Base-by-base conservation (phyloP, 2,329 filamentous ascomycete species). In the Didymella arachidicola region DNA sequence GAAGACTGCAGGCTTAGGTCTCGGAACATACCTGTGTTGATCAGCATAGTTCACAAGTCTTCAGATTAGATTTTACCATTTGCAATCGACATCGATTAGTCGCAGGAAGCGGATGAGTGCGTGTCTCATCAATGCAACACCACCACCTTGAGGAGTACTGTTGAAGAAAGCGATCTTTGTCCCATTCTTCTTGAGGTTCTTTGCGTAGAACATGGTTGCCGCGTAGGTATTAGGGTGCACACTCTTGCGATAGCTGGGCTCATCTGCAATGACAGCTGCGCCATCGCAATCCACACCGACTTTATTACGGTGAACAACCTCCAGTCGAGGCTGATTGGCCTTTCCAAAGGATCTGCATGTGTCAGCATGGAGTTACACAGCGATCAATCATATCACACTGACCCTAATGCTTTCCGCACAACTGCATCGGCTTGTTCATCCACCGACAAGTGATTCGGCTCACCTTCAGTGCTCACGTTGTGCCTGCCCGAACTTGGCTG, bases 361-460 rank as follows among this genome's bases (percentile, higher is more conserved):
- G 51, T 47, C 49, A 39, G 56, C 41, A 14, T 41, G 22, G 18
- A 26, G 22, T 22, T 26, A 14, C 19, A 4, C 11, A 25, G 22
- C 3, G 48, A n/a, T 45, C 44, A 46, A 30, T 49, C 30, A 32
- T 22, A 47, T 10, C 12, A 25, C 19, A 78, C 84, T 76, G 77
- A 90, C 88, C 88, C 85, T 61, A 93, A 83, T 73, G 89, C 92
- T 79, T 93, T 93, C 61, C 91, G 83, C 1, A 88, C 89, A 85
- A 93, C 90, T 0, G 89, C 90, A 72, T 94, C 91, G 1, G 91
- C 90, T 74, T 93, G 88, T 72, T 95, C 91, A 67, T 93, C 91
- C 4, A 93, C 83, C n/a, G 82, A 79, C 71, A 87, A 86, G 32
- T 78, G 74, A 44, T 83, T 79, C 81, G 84, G 85, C 61, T 43